phyloP scores from a whole-genome alignment of 2,329 filamentous ascomycete species.

The Xylaria sp. region DNA sequence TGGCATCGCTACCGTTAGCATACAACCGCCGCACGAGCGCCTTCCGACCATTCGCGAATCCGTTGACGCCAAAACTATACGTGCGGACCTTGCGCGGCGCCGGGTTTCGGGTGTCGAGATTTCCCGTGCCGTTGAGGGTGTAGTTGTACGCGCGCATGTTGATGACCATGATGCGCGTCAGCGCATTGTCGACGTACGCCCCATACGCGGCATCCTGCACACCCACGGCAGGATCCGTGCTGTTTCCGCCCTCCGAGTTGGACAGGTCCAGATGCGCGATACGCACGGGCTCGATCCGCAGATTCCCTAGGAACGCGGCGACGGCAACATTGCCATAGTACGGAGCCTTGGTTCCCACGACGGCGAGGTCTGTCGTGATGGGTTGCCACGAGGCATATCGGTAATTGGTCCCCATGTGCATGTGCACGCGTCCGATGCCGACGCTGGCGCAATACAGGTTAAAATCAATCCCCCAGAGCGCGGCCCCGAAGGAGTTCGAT shows the following conservation, averaged over 20 bases:
- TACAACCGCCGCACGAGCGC: constrained; percentile 59
- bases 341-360: constrained; percentile 68
- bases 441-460: constrained; percentile 66
- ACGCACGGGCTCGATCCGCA: constrained; percentile 50
- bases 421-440: constrained; percentile 67
- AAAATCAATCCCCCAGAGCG: constrained; percentile 73
- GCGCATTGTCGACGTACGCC: constrained; percentile 57
- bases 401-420: constrained; percentile 73
- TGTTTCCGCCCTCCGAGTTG: background rate
- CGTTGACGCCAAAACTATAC: constrained; percentile 56
- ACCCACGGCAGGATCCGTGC: constrained; percentile 24
- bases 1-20: constrained; percentile 72
- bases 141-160: constrained; percentile 71
- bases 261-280: constrained; percentile 58
- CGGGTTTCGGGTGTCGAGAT: constrained; percentile 43
- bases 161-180: constrained; percentile 63
- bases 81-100: constrained; percentile 48
- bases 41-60: constrained; percentile 31
- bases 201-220: constrained; percentile 65
- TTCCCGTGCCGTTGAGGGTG: constrained; percentile 56
- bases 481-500: constrained; percentile 72
- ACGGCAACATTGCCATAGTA: constrained; percentile 72
- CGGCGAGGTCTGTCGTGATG: constrained; percentile 59
- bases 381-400: constrained; percentile 72
- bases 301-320: constrained; percentile 63